Evolutionary conservation across 1,139 yeast genomes (phyloP).

Genomic region (Tardiomyces blankii): DNA sequence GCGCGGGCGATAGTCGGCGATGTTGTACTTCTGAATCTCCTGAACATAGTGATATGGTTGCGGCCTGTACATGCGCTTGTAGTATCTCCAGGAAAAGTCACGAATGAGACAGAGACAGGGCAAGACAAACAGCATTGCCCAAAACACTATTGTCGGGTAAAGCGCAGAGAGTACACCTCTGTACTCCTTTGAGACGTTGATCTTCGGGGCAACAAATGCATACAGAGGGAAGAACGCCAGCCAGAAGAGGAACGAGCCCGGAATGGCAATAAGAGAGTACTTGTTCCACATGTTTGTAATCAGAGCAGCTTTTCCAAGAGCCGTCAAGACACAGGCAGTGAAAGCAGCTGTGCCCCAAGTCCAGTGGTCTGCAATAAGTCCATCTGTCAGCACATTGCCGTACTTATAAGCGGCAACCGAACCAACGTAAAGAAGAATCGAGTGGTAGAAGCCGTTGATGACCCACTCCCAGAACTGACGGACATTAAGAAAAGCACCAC

Average conservation of each 20-base stretch:
- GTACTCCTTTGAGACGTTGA: constrained; percentile 76
- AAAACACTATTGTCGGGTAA: constrained; percentile 69
- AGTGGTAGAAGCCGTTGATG: constrained; percentile 87
- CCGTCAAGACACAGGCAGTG: constrained; percentile 80
- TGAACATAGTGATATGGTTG: constrained; percentile 92
- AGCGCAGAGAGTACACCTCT: constrained; percentile 67
- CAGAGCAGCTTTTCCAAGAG: constrained; percentile 89
- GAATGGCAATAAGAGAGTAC: constrained; percentile 82
- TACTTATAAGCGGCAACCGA: constrained; percentile 56
- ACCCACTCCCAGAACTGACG: constrained; percentile 97
- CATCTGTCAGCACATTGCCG: constrained; percentile 57
- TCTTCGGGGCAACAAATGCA: constrained; percentile 73
- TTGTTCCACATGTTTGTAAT: constrained; percentile 93
- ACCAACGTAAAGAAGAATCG: constrained; percentile 72
- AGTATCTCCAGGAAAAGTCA: constrained; percentile 91
- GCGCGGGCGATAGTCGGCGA: constrained; percentile 88
- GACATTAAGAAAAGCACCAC: constrained; percentile 79
- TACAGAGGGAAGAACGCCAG: constrained; percentile 78
- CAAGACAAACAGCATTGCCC: constrained; percentile 73
- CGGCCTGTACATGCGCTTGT: constrained; percentile 82
- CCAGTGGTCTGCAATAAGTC: constrained; percentile 84
- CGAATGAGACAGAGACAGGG: constrained; percentile 71
- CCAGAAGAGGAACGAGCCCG: constrained; percentile 88
- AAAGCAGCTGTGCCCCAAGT: constrained; percentile 88
- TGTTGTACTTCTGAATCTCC: constrained; percentile 91